phyloP scores from a whole-genome alignment of 192 early-diverging fungal genomes.

The Mycoemilia scoparia region DNA sequence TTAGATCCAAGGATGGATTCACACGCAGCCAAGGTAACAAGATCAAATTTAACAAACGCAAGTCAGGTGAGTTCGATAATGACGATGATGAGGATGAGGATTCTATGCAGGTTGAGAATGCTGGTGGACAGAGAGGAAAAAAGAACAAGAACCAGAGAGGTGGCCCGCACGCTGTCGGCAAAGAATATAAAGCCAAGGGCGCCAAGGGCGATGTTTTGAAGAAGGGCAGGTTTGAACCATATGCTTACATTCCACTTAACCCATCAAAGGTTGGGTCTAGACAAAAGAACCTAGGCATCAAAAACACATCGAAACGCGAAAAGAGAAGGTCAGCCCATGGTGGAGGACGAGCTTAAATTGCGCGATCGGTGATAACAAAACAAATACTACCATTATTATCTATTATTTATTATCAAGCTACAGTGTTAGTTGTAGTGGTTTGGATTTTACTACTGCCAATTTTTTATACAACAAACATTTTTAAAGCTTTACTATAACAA shows the following conservation, averaged over 20 bases:
- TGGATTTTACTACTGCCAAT: too few relatives aligned
- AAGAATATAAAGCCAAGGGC: conserved; percentile 71
- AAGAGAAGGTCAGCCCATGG: too few relatives aligned
- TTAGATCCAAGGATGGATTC: conserved; percentile 65
- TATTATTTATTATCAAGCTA: too few relatives aligned
- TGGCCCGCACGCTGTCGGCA: conserved; percentile 27
- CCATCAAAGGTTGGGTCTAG: too few relatives aligned
- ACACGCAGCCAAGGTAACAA: conserved; percentile 61
- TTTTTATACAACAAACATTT: too few relatives aligned
- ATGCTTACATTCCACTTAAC: conserved; percentile 82
- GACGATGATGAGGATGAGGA: conserved; percentile 43
- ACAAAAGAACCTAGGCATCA: too few relatives aligned
- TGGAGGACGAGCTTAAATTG: too few relatives aligned
- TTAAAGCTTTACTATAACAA: too few relatives aligned
- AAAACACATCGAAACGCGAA: too few relatives aligned
- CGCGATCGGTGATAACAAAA: too few relatives aligned
- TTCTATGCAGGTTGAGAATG: conserved; percentile 13
- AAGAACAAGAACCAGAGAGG: conserved; percentile 8
- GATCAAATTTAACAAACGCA: conserved; percentile 80
- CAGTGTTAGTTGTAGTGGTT: too few relatives aligned
- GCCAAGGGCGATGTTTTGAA: conserved; percentile 86
- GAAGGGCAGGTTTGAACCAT: conserved; percentile 76
- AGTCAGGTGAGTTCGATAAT: conserved; percentile 34
- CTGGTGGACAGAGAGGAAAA: conserved; percentile 14
- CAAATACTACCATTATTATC: too few relatives aligned